Base-by-base conservation (phyloP, 2,329 filamentous ascomycete genomes). In the Coniella vitis region DNA sequence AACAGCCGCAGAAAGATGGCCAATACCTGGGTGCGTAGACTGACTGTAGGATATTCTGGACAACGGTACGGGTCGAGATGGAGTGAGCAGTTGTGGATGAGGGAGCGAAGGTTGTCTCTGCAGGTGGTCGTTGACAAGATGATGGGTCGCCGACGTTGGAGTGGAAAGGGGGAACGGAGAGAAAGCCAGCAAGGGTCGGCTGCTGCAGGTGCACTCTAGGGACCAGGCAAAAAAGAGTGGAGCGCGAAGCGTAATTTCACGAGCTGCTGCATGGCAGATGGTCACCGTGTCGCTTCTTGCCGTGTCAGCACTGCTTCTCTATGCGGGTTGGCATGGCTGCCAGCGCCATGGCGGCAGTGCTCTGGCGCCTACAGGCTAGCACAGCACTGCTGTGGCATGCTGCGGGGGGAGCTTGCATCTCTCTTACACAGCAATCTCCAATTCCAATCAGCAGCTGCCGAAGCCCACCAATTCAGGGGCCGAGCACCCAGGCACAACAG, bases 91-190 rank as follows among this genome's bases (percentile, higher is more conserved):
- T 35, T n/a, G n/a, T n/a, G 37, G 25, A n/a, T 20, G 44, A 46
- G 16, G 31, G 22, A 31, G 35, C 19, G 21, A 40, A 20, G 34
- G 37, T 32, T 37, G 35, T 47, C 25, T 29, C 25, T 29, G 25
- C 25, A 34, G 34, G 13, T 34, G 45, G 44, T 22, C 41, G 47
- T 37, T 48, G 49, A 38, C 35, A 47, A 38, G 40, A 34, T 16
- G 40, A 34, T 34, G 40, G 40, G 29, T 50, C 47, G 42, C 37
- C 45, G 47, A 42, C 48, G 45, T 46, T 37, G 35, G 36, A 49
- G 45, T 53, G 48, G 48, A 53, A 51, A 51, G 48, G 51, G 48
- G 51, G 51, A 53, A 48, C 29, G 40, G 36, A 49, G 31, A 39
- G 41, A 46, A 40, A 39, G 43, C 47, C 47, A 52, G 49, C 50